These are phyloP conservation scores for Pseudocercospora ulei DNA, from an alignment of 2,329 filamentous ascomycete species.

Conservation along the genomic window DNA sequence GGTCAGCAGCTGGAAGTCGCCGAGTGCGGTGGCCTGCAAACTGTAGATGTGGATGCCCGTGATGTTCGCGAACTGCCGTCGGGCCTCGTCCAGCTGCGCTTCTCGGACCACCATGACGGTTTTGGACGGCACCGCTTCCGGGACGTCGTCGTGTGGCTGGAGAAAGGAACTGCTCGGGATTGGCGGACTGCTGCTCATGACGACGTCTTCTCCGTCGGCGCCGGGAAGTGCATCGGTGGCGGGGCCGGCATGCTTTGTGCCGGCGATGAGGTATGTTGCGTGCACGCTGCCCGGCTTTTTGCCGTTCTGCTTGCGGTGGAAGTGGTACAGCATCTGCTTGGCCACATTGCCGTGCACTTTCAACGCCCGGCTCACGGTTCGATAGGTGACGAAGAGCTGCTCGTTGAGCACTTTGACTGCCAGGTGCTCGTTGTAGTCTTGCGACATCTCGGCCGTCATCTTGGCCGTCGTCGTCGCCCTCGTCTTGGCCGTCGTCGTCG, in stretches of 20 bases:
- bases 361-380: conserved; percentile 68
- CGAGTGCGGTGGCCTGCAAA: conserved; percentile 59
- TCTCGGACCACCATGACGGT: conserved; percentile 29
- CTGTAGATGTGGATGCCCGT: conserved; percentile 81
- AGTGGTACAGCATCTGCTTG: conserved; percentile 94
- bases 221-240: too few species aligned
- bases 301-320: conserved; percentile 65
- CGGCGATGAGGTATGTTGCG: conserved; percentile 83
- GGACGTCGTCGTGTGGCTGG: conserved; percentile 37
- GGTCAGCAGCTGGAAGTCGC: conserved; percentile 57
- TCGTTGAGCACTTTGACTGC: conserved; percentile 68
- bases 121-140: conserved; percentile 45
- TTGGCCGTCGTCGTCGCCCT: too few species aligned
- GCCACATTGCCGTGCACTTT: conserved; percentile 78
- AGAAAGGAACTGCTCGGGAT: conserved; percentile 56
- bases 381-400: conserved; percentile 62
- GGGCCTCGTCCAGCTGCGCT: conserved; percentile 39
- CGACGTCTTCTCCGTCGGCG: conserved; percentile 58
- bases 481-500: too few species aligned
- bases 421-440: conserved; percentile 59
- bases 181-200: conserved; percentile 56
- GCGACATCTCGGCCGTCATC: conserved; percentile 34
- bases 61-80: conserved; percentile 61
- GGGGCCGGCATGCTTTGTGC: conserved; percentile 45
- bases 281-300: conserved; percentile 66